phyloP scores from a whole-genome alignment of 306 rosid genomes.

The Vigna angularis region DNA sequence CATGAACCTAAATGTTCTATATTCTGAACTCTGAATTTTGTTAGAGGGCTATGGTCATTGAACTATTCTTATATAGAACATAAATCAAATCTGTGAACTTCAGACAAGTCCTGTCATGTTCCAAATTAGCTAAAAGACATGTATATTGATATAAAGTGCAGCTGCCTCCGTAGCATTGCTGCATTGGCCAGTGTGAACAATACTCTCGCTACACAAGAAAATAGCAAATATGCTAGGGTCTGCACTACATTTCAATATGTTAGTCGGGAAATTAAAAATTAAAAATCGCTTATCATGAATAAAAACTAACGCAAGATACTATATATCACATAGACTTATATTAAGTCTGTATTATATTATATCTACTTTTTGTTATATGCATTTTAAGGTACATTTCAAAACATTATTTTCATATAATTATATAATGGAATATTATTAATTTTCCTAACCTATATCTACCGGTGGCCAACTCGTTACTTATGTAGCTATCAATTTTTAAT shows the following conservation, averaged over 20 bases:
- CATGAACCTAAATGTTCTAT: background rate
- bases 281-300: background rate
- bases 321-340: too few relatives aligned
- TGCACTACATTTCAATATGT: background rate
- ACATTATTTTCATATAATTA: background rate
- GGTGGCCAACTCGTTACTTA: background rate
- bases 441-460: background rate
- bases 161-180: background rate
- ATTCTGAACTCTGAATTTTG: background rate
- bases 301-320: background rate
- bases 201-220: too few relatives aligned
- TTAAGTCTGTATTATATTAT: too few relatives aligned
- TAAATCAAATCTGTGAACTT: background rate
- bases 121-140: conserved; percentile 6
- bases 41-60: background rate
- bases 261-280: background rate
- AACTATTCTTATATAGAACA: background rate
- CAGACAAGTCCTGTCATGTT: background rate
- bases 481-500: background rate
- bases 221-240: background rate
- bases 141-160: background rate
- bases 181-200: too few relatives aligned
- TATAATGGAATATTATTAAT: background rate
- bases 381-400: background rate
- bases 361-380: background rate